Percentiles rank a stretch among this genome's conserved stretches.
Evolutionary conservation across 2,329 filamentous ascomycete genomes (phyloP).

Genomic region (Monascus ruber): DNA sequence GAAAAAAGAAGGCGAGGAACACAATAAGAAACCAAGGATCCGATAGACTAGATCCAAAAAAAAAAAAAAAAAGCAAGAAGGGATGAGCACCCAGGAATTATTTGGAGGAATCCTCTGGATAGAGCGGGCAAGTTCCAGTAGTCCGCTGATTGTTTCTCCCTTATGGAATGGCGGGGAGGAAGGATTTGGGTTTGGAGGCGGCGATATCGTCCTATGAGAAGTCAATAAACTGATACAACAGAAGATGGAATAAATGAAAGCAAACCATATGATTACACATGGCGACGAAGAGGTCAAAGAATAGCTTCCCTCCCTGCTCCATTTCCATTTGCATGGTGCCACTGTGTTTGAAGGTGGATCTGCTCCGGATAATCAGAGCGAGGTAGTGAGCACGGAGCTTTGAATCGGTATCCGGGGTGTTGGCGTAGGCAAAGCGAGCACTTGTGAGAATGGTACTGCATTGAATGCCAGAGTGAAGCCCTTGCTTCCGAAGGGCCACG

Average conservation of each 20-base stretch:
- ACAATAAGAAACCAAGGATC: too few relatives aligned
- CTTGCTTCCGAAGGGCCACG: constrained; percentile 84
- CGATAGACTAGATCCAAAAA: too few relatives aligned
- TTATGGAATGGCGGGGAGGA: constrained; percentile 1
- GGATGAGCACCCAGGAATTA: too few relatives aligned
- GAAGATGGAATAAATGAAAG: not conserved
- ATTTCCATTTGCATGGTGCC: constrained; percentile 99
- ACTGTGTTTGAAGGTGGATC: constrained; percentile 95
- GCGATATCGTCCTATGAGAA: constrained; percentile 11
- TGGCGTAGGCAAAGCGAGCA: constrained; percentile 87
- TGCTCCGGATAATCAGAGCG: constrained; percentile 91
- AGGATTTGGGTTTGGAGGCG: constrained; percentile 9
- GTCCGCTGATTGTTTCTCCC: too few relatives aligned
- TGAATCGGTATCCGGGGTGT: constrained; percentile 88
- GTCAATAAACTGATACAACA: constrained; percentile 5
- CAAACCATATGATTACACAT: constrained; percentile 82
- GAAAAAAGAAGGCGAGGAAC: too few relatives aligned
- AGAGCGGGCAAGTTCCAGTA: too few relatives aligned
- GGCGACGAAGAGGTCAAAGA: constrained; percentile 96
- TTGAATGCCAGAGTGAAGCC: constrained; percentile 83
- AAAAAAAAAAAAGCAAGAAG: too few relatives aligned
- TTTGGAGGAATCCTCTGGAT: too few relatives aligned
- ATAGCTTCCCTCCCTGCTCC: constrained; percentile 88
- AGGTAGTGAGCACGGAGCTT: constrained; percentile 93
- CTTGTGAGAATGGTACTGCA: constrained; percentile 83